A percentile compares a stretch with the other conserved stretches of the same genome.
Evolutionary conservation across 2,329 filamentous ascomycete species (phyloP).

Genomic region (Colletotrichum musae): DNA sequence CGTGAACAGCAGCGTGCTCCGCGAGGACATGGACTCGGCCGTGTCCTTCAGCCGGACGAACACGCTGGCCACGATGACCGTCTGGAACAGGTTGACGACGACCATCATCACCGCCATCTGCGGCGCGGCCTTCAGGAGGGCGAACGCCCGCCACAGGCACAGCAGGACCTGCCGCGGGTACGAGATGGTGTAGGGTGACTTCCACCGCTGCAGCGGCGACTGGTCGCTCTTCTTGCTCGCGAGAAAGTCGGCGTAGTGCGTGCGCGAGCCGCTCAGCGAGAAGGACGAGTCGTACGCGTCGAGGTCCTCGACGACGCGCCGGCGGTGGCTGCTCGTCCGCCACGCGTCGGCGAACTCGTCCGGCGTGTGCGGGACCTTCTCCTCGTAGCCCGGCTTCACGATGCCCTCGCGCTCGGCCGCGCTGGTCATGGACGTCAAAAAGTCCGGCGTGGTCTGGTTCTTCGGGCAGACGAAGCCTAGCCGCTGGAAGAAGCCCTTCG

Average conservation of each 20-base stretch:
- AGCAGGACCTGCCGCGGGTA: constrained; percentile 43
- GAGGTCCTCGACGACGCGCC: constrained; percentile 4
- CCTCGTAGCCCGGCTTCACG: constrained; percentile 51
- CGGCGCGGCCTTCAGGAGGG: constrained; percentile 42
- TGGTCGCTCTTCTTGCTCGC: constrained; percentile 32
- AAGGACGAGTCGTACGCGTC: constrained; percentile 24
- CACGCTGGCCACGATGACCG: constrained; percentile 75
- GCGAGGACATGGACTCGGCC: constrained; percentile 70
- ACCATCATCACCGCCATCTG: constrained; percentile 44
- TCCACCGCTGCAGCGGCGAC: constrained; percentile 30
- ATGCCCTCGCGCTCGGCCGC: constrained; percentile 55
- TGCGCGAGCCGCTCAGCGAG: constrained; percentile 14
- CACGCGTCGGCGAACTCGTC: constrained; percentile 56
- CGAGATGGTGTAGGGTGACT: constrained; percentile 44
- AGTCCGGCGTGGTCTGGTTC: constrained; percentile 78
- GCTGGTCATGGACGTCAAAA: constrained; percentile 70
- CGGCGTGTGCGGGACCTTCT: constrained; percentile 52
- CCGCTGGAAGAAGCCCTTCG: constrained; percentile 47
- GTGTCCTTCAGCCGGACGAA: constrained; percentile 74
- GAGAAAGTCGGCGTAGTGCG: constrained; percentile 27
- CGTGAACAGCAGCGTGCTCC: constrained; percentile 51
- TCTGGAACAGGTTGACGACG: constrained; percentile 65
- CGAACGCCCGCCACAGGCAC: constrained; percentile 42
- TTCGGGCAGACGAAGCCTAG: constrained; percentile 70
- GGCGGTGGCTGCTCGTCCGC: constrained; percentile 45